phyloP scores from a whole-genome alignment of 352 stramenopile genomes.

The Phytophthora pini region DNA sequence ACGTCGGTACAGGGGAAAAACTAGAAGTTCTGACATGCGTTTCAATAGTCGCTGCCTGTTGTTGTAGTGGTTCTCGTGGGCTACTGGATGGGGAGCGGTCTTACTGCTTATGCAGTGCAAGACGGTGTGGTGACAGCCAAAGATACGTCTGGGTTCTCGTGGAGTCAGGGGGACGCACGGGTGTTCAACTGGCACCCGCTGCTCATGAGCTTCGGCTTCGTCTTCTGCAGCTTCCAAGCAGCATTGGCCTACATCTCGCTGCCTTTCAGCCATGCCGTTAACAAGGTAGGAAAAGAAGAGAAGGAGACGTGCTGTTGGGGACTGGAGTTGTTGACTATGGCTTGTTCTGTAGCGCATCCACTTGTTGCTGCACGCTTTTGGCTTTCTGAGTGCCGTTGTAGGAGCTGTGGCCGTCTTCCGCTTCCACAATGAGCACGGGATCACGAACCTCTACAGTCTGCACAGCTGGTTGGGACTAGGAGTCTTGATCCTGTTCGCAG shows the following conservation, averaged over 20 bases:
- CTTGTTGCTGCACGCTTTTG: constrained; percentile 68
- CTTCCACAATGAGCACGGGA: constrained; percentile 88
- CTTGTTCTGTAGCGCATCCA: constrained; percentile 60
- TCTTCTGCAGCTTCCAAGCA: constrained; percentile 79
- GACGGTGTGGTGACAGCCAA: constrained; percentile 51
- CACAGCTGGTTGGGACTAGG: constrained; percentile 88
- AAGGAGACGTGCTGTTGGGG: neutral
- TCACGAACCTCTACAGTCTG: constrained; percentile 88
- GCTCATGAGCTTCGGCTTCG: constrained; percentile 86
- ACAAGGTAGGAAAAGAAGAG: constrained; percentile 51
- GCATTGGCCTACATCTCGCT: constrained; percentile 73
- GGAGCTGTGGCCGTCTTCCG: constrained; percentile 80
- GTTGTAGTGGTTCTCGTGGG: constrained; percentile 70
- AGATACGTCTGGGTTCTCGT: constrained; percentile 74
- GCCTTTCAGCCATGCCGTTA: constrained; percentile 68
- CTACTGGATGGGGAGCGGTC: constrained; percentile 75
- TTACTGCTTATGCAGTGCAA: constrained; percentile 62
- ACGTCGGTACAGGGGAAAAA: constrained; percentile 2
- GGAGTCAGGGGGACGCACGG: constrained; percentile 54
- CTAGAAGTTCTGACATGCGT: constrained; percentile 2
- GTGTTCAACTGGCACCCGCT: constrained; percentile 92
- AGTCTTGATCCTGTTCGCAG: constrained; percentile 62
- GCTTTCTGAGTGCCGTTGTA: constrained; percentile 62
- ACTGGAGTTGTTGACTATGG: neutral
- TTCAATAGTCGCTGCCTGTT: constrained; percentile 54